Evolutionary conservation across 176 grass and related monocot genomes (phyloP).

Genomic region (Lolium multiflorum): DNA sequence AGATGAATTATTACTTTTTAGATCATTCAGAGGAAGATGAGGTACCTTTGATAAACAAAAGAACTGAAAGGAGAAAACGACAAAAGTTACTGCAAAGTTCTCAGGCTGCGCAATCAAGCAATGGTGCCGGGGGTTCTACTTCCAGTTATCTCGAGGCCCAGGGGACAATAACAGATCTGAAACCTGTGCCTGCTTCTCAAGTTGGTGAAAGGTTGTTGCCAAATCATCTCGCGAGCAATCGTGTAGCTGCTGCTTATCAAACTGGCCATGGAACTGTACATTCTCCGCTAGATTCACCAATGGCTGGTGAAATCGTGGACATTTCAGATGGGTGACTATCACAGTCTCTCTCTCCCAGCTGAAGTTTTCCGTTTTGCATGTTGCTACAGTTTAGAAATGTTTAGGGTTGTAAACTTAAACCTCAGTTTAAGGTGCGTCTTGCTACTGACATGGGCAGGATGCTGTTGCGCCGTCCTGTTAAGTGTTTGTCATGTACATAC

Average conservation of each 20-base stretch:
- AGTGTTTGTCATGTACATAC: slow-evolving; percentile 26
- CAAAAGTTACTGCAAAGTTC: slow-evolving; percentile 46
- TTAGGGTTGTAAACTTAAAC: slow-evolving; percentile 3
- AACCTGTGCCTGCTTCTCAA: neutral
- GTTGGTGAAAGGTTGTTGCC: neutral
- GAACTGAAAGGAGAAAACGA: slow-evolving; percentile 57
- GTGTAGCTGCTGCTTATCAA: slow-evolving; percentile 32
- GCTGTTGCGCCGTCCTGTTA: neutral
- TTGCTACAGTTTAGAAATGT: neutral
- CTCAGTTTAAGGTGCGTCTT: slow-evolving; percentile 1
- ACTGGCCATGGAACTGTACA: neutral
- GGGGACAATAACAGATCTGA: slow-evolving; percentile 7
- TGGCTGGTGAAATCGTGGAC: slow-evolving; percentile 46
- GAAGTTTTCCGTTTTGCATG: slow-evolving; percentile 10
- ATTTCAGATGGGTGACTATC: slow-evolving; percentile 57
- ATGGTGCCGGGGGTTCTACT: neutral
- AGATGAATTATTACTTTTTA: slow-evolving; percentile 50
- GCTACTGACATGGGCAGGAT: neutral
- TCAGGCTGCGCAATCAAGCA: slow-evolving; percentile 15
- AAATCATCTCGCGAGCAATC: slow-evolving; percentile 2
- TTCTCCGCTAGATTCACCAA: slow-evolving; percentile 36
- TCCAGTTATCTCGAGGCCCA: slow-evolving; percentile 19
- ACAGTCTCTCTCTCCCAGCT: neutral
- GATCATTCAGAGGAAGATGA: slow-evolving; percentile 57
- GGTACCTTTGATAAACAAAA: slow-evolving; percentile 69